Percentiles rank a stretch among this genome's conserved stretches.
Conservation (phyloP, 148 eudicot genomes). For the Beta vulgaris region DNA sequence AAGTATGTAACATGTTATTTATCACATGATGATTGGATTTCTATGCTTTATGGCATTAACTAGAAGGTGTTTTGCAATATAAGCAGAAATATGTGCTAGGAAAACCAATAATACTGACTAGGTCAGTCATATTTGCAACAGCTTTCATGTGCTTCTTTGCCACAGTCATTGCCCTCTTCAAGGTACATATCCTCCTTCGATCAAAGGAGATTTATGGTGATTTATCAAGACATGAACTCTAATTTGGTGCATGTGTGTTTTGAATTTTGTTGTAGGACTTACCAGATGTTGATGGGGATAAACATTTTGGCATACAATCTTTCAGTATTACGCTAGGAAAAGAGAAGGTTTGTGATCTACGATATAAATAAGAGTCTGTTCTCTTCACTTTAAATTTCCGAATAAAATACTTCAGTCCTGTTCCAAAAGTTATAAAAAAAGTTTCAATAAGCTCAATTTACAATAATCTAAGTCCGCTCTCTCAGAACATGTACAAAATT, state of each 20-base stretch:
- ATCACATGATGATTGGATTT: background rate
- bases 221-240: background rate
- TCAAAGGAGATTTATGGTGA: slow-evolving; percentile 23
- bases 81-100: slow-evolving; percentile 33
- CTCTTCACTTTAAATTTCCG: too few relatives aligned
- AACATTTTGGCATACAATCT: slow-evolving; percentile 33
- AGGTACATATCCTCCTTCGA: slow-evolving; percentile 13
- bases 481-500: too few relatives aligned
- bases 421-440: too few relatives aligned
- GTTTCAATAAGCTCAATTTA: too few relatives aligned
- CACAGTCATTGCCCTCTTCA: slow-evolving; percentile 36
- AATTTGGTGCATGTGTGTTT: background rate
- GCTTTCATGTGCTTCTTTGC: slow-evolving; percentile 35
- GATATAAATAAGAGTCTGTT: background rate
- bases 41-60: background rate
- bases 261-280: slow-evolving; percentile 24
- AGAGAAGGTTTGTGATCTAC: slow-evolving; percentile 39
- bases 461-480: too few relatives aligned
- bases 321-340: slow-evolving; percentile 33
- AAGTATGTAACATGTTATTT: slow-evolving; percentile 1
- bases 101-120: slow-evolving; percentile 22
- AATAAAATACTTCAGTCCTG: too few relatives aligned
- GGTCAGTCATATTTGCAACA: slow-evolving; percentile 31
- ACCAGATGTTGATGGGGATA: slow-evolving; percentile 35
- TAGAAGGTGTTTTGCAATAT: background rate